Evolutionary conservation across 345 rosid genomes (phyloP), one percentile per base, ranked within the genome.

Genomic region (Turritis glabra): DNA sequence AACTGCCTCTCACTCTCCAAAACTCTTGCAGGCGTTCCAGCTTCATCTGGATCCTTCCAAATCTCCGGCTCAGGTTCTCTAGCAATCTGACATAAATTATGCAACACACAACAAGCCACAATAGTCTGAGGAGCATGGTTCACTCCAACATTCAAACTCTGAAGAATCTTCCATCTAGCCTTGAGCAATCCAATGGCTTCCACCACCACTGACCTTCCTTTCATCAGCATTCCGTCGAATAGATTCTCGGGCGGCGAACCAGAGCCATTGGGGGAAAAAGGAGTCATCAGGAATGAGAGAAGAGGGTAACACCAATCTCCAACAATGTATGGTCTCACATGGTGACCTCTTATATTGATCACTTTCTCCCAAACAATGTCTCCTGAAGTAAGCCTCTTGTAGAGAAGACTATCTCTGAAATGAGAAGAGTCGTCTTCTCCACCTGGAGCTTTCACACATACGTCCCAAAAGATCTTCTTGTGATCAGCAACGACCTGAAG

Each of bases 241-340:
- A 95, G 78, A 72, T 95, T 95, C 85, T 92, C 97, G 0, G 96
- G 91, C 0, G 99, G 99, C 0, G 87, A 79, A 18, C 97, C 99
- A 0, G 86, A 56, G 15, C 99, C 99, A 22, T 87, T 80, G 0
- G 97, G 88, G 0, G 96, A 92, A 79, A 86, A 95, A 14, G 99
- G 97, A 37, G 97, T 88, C 99, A 95, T 95, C 65, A 95, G 48
- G 21, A 92, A 95, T 0, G 99, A 86, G 80, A 89, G 68, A 35
- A 88, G 72, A 19, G 98, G 99, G 74, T 89, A 92, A 72, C 99
- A 89, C 99, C 99, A 95, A 78, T 92, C 99, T 51, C 99, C 98
- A 26, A 92, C 96, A 30, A 95, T 74, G 78, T 85, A 95, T 5
- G 99, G 99, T 69, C 97, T 81, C 61, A 92, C 96, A 78, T 74